These are phyloP conservation scores for Cucurbita argyrosperma DNA, from an alignment of 306 rosid species.

Conservation along the genomic window DNA sequence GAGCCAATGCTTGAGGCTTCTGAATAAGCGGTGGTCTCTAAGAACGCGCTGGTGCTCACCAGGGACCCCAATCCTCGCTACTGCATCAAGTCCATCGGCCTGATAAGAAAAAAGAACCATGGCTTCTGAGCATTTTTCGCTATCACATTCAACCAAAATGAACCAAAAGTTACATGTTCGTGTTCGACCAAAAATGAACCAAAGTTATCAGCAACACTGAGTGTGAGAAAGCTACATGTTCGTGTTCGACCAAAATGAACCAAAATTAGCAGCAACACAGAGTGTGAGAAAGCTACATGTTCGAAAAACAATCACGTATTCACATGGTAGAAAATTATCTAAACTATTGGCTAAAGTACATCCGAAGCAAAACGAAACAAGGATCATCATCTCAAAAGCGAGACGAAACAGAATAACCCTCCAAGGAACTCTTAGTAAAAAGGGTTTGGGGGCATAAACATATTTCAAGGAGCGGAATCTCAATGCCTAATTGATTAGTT, in stretches of 20 bases:
- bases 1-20: conserved; percentile 87
- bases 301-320: neutral
- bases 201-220: too few species aligned
- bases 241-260: too few species aligned
- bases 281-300: neutral
- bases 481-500: neutral
- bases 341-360: neutral
- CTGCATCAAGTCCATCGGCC: conserved; percentile 92
- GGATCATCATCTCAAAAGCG: neutral
- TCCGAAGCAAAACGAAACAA: neutral
- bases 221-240: neutral
- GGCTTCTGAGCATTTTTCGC: neutral
- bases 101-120: conserved; percentile 12
- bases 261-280: neutral
- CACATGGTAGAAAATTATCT: neutral
- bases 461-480: neutral
- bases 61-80: conserved; percentile 79
- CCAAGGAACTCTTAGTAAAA: neutral
- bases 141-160: neutral
- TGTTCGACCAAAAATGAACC: too few species aligned
- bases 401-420: neutral
- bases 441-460: neutral
- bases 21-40: conserved; percentile 66
- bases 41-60: conserved; percentile 88
- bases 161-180: neutral